Evolutionary conservation across 208 protist species (phyloP).

Genomic region (Tritrichomonas musculus): DNA sequence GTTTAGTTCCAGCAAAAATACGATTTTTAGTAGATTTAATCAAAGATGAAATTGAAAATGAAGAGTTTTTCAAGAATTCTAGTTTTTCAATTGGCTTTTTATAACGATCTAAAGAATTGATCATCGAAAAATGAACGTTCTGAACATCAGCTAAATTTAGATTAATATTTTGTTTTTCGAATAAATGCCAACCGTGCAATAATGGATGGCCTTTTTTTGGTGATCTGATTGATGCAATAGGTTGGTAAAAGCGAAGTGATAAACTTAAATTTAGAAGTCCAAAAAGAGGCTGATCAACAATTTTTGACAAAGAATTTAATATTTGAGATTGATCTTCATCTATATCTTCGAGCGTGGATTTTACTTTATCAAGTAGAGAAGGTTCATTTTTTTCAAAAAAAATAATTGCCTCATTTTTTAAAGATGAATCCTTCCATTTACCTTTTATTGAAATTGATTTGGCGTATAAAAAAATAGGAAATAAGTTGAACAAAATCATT

Average conservation of each 20-base stretch:
- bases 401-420: not conserved
- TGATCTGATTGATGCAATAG: not conserved
- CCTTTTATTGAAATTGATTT: not conserved
- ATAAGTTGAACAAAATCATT: too few species aligned
- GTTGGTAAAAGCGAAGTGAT: not conserved
- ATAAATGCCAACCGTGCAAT: not conserved
- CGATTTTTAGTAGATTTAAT: too few species aligned
- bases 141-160: too few species aligned
- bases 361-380: not conserved
- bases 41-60: too few species aligned
- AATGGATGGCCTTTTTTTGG: not conserved
- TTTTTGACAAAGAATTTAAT: not conserved
- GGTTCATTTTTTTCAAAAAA: not conserved
- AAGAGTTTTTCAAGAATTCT: too few species aligned
- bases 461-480: too few species aligned
- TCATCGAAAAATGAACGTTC: too few species aligned
- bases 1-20: too few species aligned
- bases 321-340: not conserved
- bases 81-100: too few species aligned
- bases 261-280: not conserved
- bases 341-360: not conserved
- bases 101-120: too few species aligned
- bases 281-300: not conserved
- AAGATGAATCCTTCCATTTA: not conserved
- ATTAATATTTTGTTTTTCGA: too few species aligned